Evolutionary conservation across 2,329 filamentous ascomycete species (phyloP), one percentile per base, ranked within the genome.

Genomic region (Pseudogymnoascus sp.): DNA sequence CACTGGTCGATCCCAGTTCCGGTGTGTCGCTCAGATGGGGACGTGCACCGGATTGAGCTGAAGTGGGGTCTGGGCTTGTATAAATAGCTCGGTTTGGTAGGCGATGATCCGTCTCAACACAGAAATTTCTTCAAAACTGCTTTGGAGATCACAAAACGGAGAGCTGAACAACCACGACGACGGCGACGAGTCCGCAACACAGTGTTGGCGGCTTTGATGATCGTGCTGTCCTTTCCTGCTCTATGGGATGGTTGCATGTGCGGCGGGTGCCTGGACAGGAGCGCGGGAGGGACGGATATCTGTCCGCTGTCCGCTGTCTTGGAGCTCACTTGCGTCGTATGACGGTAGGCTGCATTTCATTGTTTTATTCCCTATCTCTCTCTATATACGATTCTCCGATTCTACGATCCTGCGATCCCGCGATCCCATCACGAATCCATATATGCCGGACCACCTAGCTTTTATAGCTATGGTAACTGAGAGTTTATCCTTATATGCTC

Each of bases 401-500:
- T 37, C 35, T 39, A 22, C 18, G 39, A 43, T 43, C 6, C 20
- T 14, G 16, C 43, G 8, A 30, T 30, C 8, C 25, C 9, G 18
- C 47, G 47, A 54, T 54, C 25, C n/a, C 18, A 54, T 54, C 47
- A 54, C 47, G 47, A 54, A 54, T 54, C 47, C 28, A 54, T 54
- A 50, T n/a, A 54, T 54, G 47, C 47, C 47, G 18, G 71, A 72
- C 67, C 65, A 72, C 65, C 66, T 65, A 67, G 66, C 67, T 61
- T 65, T 54, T 60, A 57, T 11, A 66, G 69, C 67, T 70, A 67
- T 79, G 79, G 83, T 81, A 83, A 86, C 84, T 85, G 84, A 83
- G 81, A 74, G 69, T 61, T 79, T 75, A 69, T 73, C 74, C 72
- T 81, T 75, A 81, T 90, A 86, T 87, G 81, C 79, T 83, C 83